Conservation (phyloP, 1,284 basidiomycete genomes). For the Tylopilus sp. region DNA sequence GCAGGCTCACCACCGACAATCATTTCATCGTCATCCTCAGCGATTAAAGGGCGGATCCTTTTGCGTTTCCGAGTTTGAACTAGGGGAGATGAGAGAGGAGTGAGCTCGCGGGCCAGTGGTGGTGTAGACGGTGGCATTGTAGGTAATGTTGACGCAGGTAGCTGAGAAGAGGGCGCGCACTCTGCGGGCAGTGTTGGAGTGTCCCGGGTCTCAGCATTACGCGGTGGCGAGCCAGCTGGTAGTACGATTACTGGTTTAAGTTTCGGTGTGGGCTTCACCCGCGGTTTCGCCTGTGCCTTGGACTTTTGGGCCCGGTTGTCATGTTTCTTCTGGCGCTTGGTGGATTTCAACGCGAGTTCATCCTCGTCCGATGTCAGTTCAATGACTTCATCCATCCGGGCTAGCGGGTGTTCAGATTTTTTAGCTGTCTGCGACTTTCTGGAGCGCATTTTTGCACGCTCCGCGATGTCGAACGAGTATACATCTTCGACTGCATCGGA, state of each 20-base stretch:
- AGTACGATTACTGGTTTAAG: slow-evolving; percentile 10
- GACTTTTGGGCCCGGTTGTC: slow-evolving; percentile 8
- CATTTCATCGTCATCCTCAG: slow-evolving; percentile 16
- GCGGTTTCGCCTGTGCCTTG: slow-evolving; percentile 17
- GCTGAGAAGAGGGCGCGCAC: slow-evolving; percentile 8
- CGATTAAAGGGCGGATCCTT: slow-evolving; percentile 14
- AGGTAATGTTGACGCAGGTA: slow-evolving; percentile 23
- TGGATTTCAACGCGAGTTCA: slow-evolving; percentile 26
- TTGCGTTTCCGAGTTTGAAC: slow-evolving; percentile 26
- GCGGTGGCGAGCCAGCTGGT: slow-evolving; percentile 9
- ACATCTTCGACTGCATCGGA: slow-evolving; percentile 16
- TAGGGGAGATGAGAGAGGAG: slow-evolving; percentile 25
- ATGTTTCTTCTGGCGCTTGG: slow-evolving; percentile 31
- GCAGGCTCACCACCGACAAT: neutral
- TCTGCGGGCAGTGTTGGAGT: neutral
- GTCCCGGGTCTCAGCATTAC: neutral
- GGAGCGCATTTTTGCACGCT: slow-evolving; percentile 45
- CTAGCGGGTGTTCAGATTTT: neutral
- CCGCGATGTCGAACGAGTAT: slow-evolving; percentile 39
- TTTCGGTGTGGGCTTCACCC: slow-evolving; percentile 27
- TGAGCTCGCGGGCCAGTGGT: slow-evolving; percentile 17
- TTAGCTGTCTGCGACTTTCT: slow-evolving; percentile 27
- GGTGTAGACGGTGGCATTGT: slow-evolving; percentile 30
- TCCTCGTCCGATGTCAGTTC: slow-evolving; percentile 35
- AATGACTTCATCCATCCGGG: slow-evolving; percentile 25